These are phyloP conservation scores for Rhizoclosmatium globosum DNA, from an alignment of 192 early-diverging fungal genomes.

Conservation along the genomic window DNA sequence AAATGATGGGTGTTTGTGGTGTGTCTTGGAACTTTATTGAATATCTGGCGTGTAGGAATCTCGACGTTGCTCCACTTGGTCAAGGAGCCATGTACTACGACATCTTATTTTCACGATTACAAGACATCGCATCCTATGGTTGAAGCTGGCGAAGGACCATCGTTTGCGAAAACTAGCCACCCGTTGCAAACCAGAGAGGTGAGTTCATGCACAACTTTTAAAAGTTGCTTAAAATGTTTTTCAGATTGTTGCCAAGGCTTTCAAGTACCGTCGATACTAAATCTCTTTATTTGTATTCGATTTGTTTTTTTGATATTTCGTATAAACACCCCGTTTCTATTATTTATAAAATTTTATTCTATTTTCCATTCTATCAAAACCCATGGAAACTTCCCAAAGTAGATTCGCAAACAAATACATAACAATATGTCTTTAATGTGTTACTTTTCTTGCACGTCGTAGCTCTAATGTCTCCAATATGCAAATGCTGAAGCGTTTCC, in stretches of 20 bases:
- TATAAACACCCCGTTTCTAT: no score
- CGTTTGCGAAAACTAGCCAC: constrained; percentile 21
- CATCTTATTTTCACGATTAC: constrained; percentile 36
- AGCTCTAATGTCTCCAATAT: no score
- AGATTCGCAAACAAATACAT: no score
- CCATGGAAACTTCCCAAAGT: no score
- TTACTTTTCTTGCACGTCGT: no score
- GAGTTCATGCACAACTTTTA: constrained; percentile 4
- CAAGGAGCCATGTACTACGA: not conserved
- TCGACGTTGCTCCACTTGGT: constrained; percentile 37
- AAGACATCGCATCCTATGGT: constrained; percentile 15
- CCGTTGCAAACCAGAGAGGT: constrained; percentile 40
- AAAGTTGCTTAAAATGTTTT: not conserved
- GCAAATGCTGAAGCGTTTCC: no score
- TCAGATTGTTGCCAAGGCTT: constrained; percentile 42
- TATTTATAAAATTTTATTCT: no score
- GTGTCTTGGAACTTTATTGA: not conserved
- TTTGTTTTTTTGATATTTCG: no score
- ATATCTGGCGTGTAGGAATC: constrained; percentile 5
- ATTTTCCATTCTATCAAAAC: no score
- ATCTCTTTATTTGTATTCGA: not conserved
- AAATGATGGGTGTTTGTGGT: not conserved
- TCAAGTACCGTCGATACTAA: constrained; percentile 39
- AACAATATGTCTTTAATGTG: no score
- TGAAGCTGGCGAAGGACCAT: constrained; percentile 28